A percentile compares a stretch with the other conserved stretches of the same genome.
These are phyloP conservation scores for Parafenestella ontariensis DNA, from an alignment of 2,329 filamentous ascomycete genomes.

Conservation along the genomic window DNA sequence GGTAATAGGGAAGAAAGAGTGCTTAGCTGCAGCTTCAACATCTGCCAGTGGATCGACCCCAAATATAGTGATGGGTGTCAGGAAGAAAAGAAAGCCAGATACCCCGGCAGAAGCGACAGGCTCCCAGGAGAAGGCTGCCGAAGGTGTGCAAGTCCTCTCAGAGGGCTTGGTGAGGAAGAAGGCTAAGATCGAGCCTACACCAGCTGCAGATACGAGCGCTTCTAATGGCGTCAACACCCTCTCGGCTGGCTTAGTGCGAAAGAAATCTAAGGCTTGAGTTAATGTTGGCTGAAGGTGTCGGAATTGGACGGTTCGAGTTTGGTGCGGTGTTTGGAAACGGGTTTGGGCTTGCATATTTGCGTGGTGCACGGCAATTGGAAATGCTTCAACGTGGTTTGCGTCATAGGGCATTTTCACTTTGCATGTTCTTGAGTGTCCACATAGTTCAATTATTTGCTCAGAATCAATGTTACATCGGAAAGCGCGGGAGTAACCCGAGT, in stretches of 20 bases:
- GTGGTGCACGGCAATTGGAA: background rate
- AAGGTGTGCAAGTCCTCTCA: constrained; percentile 23
- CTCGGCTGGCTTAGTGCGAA: constrained; percentile 40
- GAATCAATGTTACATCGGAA: constrained; percentile 12
- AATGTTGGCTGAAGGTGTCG: constrained; percentile 1
- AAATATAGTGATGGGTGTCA: constrained; percentile 37
- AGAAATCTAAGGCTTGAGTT: constrained; percentile 41
- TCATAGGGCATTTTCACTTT: background rate
- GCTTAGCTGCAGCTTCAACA: background rate
- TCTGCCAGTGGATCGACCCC: constrained; percentile 17
- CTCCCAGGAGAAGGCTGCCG: constrained; percentile 3
- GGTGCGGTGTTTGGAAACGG: background rate
- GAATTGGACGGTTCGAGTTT: background rate
- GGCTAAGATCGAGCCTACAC: constrained; percentile 31
- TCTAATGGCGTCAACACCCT: constrained; percentile 38
- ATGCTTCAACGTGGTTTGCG: background rate
- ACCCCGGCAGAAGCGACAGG: constrained; percentile 6
- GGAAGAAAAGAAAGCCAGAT: constrained; percentile 46
- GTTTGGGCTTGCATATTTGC: background rate
- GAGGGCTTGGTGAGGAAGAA: constrained; percentile 43
- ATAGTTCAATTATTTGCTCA: no score
- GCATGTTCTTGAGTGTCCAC: background rate
- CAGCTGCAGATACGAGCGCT: constrained; percentile 8
- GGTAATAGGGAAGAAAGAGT: constrained; percentile 35
- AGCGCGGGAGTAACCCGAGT: background rate